Conservation (phyloP, 805 yeast genomes). For the Sugiyamaella smithiae region DNA sequence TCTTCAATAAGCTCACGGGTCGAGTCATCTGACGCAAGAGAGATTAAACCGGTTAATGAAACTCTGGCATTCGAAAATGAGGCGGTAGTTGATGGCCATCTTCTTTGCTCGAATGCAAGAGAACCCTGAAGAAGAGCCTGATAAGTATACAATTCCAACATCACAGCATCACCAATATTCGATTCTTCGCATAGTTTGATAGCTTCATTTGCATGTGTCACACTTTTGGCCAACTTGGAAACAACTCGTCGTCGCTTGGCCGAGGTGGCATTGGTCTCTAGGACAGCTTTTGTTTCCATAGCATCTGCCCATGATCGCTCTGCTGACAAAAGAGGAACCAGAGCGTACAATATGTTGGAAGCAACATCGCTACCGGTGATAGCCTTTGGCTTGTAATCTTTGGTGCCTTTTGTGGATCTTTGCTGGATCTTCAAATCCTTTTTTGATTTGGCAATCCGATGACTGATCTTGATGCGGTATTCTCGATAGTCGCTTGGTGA, state of each 20-base stretch:
- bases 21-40: constrained; percentile 18
- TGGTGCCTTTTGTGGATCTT: constrained; percentile 63
- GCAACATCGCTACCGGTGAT: constrained; percentile 51
- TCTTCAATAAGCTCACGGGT: constrained; percentile 47
- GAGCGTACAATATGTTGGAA: constrained; percentile 51
- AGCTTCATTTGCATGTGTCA: constrained; percentile 44
- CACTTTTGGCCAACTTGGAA: constrained; percentile 67
- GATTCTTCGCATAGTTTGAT: constrained; percentile 17
- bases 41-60: constrained; percentile 53
- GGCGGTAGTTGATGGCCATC: constrained; percentile 53
- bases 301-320: constrained; percentile 77
- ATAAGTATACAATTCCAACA: constrained; percentile 27
- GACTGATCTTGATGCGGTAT: constrained; percentile 62
- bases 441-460: constrained; percentile 61
- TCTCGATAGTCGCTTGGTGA: constrained; percentile 66
- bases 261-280: constrained; percentile 52
- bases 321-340: constrained; percentile 58
- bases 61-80: constrained; percentile 61
- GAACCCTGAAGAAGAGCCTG: constrained; percentile 52
- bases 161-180: constrained; percentile 21
- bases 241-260: constrained; percentile 50
- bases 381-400: constrained; percentile 38
- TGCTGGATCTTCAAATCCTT: constrained; percentile 60
- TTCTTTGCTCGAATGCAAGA: constrained; percentile 49
- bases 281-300: constrained; percentile 54